Evolutionary conservation across 495 filamentous ascomycete species (phyloP), one percentile per base, ranked within the genome.

Genomic region (Hyaloscypha hepaticicola): DNA sequence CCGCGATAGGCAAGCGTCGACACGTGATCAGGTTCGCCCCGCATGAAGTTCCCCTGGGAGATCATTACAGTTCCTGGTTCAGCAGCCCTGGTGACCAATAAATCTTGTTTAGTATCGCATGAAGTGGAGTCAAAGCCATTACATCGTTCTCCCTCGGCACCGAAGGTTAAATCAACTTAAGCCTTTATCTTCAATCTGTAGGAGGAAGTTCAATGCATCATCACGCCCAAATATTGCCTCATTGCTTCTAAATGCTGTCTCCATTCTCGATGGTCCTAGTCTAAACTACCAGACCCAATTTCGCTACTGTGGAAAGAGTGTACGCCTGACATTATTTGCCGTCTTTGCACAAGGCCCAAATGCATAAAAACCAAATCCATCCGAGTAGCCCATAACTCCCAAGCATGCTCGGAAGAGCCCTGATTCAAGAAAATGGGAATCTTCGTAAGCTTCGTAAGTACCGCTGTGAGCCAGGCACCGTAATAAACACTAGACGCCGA

Each of bases 381-480:
- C 60, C 60, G n/a, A 41, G 55, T 25, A 8, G 16, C 29, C 64
- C 50, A 51, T 5, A 66, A 70, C 64, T 66, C 64, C 59, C 55
- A 64, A 59, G 28, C 55, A 66, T 66, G 63, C 60, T 48, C 52
- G 4, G 25, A 48, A 65, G 51, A 69, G 50, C 31, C 55, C 53
- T 19, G 26, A 51, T 55, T 21, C 41, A 60, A 41, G 34, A 70
- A 68, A 64, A 58, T 27, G 66, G 53, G 64, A 69, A 70, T 66
- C 60, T 25, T 69, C 68, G 28, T 70, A 60, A 70, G 31, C 34
- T 57, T 70, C 68, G 57, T 70, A 53, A 63, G 31, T 61, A 57
- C 53, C 21, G 26, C 58, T 28, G n/a, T 58, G 19, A 6, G 50
- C 25, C 45, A 57, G 38, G 66, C 29, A 55, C 53, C 11, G 60